Evolutionary conservation across 805 yeast species (phyloP), one percentile per base, ranked within the genome.

Genomic region (Myxozyma monticola): DNA sequence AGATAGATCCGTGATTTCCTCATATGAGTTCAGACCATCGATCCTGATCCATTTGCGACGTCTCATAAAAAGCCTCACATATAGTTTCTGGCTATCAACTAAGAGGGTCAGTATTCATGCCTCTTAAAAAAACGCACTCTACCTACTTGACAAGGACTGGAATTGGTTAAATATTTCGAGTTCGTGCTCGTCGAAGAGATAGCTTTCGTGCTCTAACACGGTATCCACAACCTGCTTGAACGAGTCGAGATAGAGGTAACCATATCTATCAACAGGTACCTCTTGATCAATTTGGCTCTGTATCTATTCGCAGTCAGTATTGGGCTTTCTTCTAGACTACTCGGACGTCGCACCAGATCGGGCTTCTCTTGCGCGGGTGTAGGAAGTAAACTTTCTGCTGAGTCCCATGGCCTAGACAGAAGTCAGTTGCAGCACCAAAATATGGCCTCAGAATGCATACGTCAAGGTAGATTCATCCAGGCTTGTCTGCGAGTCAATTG

Each of bases 11-110:
- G 28, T 21, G 6, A 58, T 40, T 30, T 57, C 61, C 12, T n/a
- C 15, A 35, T 54, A 54, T 3, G 33, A 20, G 36, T 37, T 38
- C 10, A 56, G 36, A n/a, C 34, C 20, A 12, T 25, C 12, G 10
- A 45, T 17, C 9, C 61, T 44, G 15, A 57, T 37, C 61, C 61
- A 57, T 18, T 42, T 30, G 18, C 43, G 36, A 17, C 48, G 48
- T 7, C 61, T 39, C 36, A 57, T 37, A 37, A 56, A 56, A 7
- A 57, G 45, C 9, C 61, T 29, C 8, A 49, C 60, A 31, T 49
- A 57, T 3, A 57, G 47, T 18, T 48, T 51, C 34, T 47, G 43
- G 17, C 50, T 25, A n/a, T 51, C 54, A 10, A 39, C 54, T 53
- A 21, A 12, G 4, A n/a, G 9, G 14, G n/a, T 48, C 31, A 45